phyloP scores from a whole-genome alignment of 2,329 filamentous ascomycete genomes.

The Diplocarpon rosae region DNA sequence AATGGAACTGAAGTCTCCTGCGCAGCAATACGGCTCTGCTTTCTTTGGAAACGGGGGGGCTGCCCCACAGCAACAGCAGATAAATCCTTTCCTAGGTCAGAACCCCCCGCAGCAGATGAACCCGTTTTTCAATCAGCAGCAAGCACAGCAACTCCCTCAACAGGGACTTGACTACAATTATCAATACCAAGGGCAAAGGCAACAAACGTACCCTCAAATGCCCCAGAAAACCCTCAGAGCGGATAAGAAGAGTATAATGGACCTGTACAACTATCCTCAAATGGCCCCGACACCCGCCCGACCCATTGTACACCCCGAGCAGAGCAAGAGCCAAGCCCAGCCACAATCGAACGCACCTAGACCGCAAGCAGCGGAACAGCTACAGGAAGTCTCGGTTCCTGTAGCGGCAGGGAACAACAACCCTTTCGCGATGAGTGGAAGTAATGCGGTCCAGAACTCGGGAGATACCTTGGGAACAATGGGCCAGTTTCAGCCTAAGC shows the following conservation, averaged over 20 bases:
- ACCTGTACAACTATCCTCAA: constrained; percentile 50
- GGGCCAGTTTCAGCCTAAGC: constrained; percentile 13
- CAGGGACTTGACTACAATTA: constrained; percentile 24
- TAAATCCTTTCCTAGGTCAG: constrained; percentile 19
- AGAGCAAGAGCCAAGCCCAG: constrained; percentile 14
- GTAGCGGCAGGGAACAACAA: constrained; percentile 23
- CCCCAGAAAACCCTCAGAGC: constrained; percentile 38
- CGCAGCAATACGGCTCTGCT: constrained; percentile 25
- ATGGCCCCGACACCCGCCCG: constrained; percentile 21
- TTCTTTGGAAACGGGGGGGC: constrained; percentile 11
- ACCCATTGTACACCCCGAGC: constrained; percentile 9
- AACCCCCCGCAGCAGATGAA: constrained; percentile 12
- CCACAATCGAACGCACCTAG: constrained; percentile 1
- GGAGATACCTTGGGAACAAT: constrained; percentile 19
- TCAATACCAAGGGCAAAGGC: constrained; percentile 25
- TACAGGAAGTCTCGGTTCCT: constrained; percentile 7
- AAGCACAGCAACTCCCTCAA: constrained; percentile 1
- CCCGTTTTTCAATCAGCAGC: constrained; percentile 3
- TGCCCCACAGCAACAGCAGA: constrained; percentile 17
- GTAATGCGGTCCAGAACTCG: constrained; percentile 15
- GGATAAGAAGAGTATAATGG: constrained; percentile 65
- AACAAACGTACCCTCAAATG: constrained; percentile 29
- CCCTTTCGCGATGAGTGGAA: constrained; percentile 22
- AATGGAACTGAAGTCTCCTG: constrained; percentile 24
- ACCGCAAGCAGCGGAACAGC: constrained; percentile 7